Evolutionary conservation across 2,329 filamentous ascomycete species (phyloP), one percentile per base, ranked within the genome.

Genomic region (Cercospora sp.): DNA sequence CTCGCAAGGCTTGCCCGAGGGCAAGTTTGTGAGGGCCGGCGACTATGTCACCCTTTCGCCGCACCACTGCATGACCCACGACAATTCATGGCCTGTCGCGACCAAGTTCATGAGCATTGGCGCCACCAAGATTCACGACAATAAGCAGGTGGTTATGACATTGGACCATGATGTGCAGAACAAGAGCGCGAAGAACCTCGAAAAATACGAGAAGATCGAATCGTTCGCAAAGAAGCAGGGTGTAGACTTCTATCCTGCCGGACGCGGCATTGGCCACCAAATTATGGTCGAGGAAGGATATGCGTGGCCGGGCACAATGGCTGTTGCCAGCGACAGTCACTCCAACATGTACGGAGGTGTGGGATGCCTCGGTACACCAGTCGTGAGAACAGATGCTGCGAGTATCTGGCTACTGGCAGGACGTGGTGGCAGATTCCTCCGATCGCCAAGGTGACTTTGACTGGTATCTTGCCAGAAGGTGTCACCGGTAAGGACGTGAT

Each of bases 401-500:
- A 88, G 86, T 72, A 92, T 97, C 45, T 97, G 90, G 90, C 91
- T 0, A 97, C 93, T 0, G 88, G 89, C 3, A 83, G 85, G 72
- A 97, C 91, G 0, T 97, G 93, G 93, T 97, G 89, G 88, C 91
- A 96, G 81, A 86, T 95, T 26, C 94, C 94, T 0, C 92, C 93
- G 0, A 87, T 97, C 30, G 92, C 91, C 0, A 90, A 91, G 80
- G 87, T 97, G 26, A 94, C 87, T 0, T 84, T 98, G 10, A 91
- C 86, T 0, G 94, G 93, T 6, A 80, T 87, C 0, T 82, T 97
- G 6, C 94, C 92, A 0, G 82, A 83, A 1, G 94, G 94, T 10
- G 93, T 97, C 0, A 93, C 91, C 0, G 94, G 93, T 32, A 98
- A 99, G 80, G 95, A 98, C 79, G 91, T 97, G 12, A 98, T 98